Evolutionary conservation across 306 rosid species (phyloP), one percentile per base, ranked within the genome.

Genomic region (Sicyos baderoa): DNA sequence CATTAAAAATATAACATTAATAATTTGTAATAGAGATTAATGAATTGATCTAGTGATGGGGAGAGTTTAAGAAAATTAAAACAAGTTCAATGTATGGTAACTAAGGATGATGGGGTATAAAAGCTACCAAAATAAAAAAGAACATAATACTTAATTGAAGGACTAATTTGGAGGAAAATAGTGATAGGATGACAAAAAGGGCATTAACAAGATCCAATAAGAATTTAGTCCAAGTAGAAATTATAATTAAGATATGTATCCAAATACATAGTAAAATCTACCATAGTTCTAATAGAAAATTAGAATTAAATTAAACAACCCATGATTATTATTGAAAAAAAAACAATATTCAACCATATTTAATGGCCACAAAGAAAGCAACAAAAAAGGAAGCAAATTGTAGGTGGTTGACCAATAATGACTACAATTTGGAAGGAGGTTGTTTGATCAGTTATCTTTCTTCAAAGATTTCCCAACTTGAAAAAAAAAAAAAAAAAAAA

Each of bases 291-390:
- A 25, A 11, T 23, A 57, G 42, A 1, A 57, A 57, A 1, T 58
- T 25, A 15, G 2, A 7, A 14, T 23, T 23, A 23, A 0, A 14
- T 3, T 25, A 29, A 58, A 25, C 29, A 55, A 59, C 47, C 21
- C 66, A 59, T 59, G 45, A 60, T 60, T 60, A 60, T 60, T 35
- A 4, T n/a, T 60, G 47, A 16, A 47, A 32, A 32, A 32, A 60
- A 6, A 27, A 0, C 4, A 9, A 16, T 29, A 2, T 1, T 11
- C 66, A 29, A 32, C 37, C 37, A 32, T 32, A 5, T 37, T 62
- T 37, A 62, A 62, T 62, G 68, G 68, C 27, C 68, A 35, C 15
- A 16, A 59, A 15, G 47, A 60, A 35, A 60, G 66, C 49, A 35
- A 35, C 14, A 1, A n/a, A n/a, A 14, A 32, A 32, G 2, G 68